Percentiles rank a stretch among this genome's conserved stretches.
These are phyloP conservation scores for Globisporangium cylindrosporum DNA, from an alignment of 352 stramenopile genomes.

Conservation along the genomic window DNA sequence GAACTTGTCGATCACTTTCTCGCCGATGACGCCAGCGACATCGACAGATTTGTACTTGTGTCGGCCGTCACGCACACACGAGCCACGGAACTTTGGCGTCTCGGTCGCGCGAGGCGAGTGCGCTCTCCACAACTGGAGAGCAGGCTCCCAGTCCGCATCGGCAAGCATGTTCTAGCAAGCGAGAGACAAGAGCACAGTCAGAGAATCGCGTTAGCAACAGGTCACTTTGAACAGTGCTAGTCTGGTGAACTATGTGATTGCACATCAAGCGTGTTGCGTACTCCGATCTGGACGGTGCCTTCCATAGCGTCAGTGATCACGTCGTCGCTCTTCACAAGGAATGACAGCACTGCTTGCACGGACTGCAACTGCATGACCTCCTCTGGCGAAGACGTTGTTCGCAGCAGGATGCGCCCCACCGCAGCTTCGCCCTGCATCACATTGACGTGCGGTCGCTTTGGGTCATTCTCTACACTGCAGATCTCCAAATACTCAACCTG, in stretches of 20 bases:
- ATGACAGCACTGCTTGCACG: conserved; percentile 56
- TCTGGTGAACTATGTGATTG: background rate
- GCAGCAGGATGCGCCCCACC: conserved; percentile 62
- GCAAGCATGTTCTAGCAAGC: conserved; percentile 40
- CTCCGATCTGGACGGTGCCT: conserved; percentile 59
- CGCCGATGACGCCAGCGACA: conserved; percentile 61
- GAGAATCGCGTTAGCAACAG: too few relatives aligned
- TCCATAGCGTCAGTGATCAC: conserved; percentile 46
- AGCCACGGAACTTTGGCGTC: conserved; percentile 61
- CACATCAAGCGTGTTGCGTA: conserved; percentile 23
- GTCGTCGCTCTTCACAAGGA: conserved; percentile 52
- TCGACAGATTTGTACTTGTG: conserved; percentile 71
- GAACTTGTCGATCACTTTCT: conserved; percentile 50
- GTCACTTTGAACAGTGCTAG: background rate
- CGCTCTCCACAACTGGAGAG: conserved; percentile 56
- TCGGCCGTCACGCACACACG: conserved; percentile 73
- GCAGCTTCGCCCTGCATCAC: conserved; percentile 72
- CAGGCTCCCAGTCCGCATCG: conserved; percentile 47
- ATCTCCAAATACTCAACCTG: conserved; percentile 63
- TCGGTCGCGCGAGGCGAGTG: conserved; percentile 27
- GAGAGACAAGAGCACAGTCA: background rate
- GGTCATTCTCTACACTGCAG: conserved; percentile 64
- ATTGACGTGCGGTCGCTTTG: conserved; percentile 47
- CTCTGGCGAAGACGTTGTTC: conserved; percentile 45
- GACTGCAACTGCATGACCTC: conserved; percentile 54